A percentile compares a stretch with the other conserved stretches of the same genome.
These are phyloP conservation scores for Penicillium digitatum DNA, from an alignment of 2,329 filamentous ascomycete species.

Conservation along the genomic window DNA sequence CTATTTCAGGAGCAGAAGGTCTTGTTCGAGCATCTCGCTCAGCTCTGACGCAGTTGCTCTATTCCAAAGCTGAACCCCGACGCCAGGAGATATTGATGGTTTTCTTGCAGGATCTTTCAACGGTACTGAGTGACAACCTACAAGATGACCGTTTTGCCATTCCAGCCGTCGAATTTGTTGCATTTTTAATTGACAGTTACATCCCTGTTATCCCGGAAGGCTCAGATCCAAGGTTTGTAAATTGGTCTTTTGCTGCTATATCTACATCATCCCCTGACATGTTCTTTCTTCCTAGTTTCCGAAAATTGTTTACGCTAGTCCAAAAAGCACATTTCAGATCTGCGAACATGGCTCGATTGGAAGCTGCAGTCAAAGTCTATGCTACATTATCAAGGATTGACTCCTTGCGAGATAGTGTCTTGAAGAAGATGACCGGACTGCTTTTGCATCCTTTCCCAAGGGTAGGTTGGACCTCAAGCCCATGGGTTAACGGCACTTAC, in stretches of 20 bases:
- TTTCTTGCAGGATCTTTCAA: constrained; percentile 51
- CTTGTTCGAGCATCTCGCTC: constrained; percentile 42
- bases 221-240: constrained; percentile 40
- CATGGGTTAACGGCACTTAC: not conserved
- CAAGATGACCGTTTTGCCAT: constrained; percentile 67
- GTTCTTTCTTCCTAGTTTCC: constrained; percentile 41
- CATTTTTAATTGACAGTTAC: constrained; percentile 68
- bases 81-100: constrained; percentile 42
- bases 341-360: constrained; percentile 74
- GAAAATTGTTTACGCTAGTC: constrained; percentile 62
- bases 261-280: constrained; percentile 4
- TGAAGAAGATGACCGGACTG: constrained; percentile 67
- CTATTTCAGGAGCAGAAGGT: constrained; percentile 44
- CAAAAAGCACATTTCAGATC: constrained; percentile 81
- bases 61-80: constrained; percentile 17
- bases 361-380: constrained; percentile 77
- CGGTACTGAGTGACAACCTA: constrained; percentile 53
- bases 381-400: constrained; percentile 60
- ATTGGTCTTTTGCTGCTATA: not conserved
- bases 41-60: constrained; percentile 40
- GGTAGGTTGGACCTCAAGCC: constrained; percentile 47
- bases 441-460: constrained; percentile 78
- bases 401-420: constrained; percentile 52
- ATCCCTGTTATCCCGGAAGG: constrained; percentile 39
- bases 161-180: constrained; percentile 70